These are phyloP conservation scores for Rutstroemia sp. DNA, from an alignment of 2,329 filamentous ascomycete genomes.

Conservation along the genomic window DNA sequence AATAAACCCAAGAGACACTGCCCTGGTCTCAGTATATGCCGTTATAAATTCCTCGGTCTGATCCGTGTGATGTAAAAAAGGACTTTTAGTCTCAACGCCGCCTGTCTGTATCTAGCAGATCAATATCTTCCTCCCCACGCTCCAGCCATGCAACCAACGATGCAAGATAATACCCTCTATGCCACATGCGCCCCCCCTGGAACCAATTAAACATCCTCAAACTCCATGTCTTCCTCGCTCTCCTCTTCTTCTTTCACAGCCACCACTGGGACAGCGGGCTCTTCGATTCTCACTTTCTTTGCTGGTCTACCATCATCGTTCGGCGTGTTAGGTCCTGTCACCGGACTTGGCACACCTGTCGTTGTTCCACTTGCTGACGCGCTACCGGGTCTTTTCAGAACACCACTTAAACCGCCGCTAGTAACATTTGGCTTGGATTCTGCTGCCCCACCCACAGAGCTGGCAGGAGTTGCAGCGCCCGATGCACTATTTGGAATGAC, in stretches of 20 bases:
- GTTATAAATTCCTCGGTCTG: neutral
- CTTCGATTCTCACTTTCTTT: slow-evolving; percentile 58
- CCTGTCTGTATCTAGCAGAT: neutral
- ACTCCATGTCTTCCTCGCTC: slow-evolving; percentile 48
- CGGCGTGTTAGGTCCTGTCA: slow-evolving; percentile 29
- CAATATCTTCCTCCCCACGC: neutral
- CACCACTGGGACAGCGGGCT: slow-evolving; percentile 22
- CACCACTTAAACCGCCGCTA: slow-evolving; percentile 19
- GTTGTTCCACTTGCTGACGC: slow-evolving; percentile 27
- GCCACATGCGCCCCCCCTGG: neutral
- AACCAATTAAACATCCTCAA: slow-evolving; percentile 46
- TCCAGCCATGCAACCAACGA: neutral
- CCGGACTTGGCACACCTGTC: slow-evolving; percentile 28
- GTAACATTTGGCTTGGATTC: slow-evolving; percentile 16
- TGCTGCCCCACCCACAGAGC: slow-evolving; percentile 16
- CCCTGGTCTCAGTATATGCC: neutral
- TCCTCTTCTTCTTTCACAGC: slow-evolving; percentile 37
- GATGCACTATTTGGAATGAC: slow-evolving; percentile 27
- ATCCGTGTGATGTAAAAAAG: too few species aligned
- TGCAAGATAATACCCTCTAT: neutral
- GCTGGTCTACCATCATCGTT: slow-evolving; percentile 39
- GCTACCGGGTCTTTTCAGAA: slow-evolving; percentile 26
- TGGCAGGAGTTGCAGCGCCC: slow-evolving; percentile 25
- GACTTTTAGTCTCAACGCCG: slow-evolving; percentile 2
- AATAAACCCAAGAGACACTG: too few species aligned